phyloP scores from a whole-genome alignment of 2,329 filamentous ascomycete species.

The Scortechinia acanthostroma region DNA sequence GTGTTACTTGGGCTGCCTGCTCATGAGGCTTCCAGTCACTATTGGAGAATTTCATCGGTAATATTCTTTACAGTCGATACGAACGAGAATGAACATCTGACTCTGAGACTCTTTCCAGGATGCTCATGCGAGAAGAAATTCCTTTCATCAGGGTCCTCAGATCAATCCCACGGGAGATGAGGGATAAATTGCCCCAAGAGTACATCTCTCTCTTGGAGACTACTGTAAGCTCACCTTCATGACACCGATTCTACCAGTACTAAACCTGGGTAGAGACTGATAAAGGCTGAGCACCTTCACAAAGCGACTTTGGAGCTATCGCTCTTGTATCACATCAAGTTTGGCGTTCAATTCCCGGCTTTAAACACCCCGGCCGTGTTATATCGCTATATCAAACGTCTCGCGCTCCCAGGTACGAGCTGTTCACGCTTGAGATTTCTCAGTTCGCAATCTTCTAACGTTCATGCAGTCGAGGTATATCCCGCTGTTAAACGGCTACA shows the following conservation, averaged over 20 bases:
- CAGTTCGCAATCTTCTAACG: background rate
- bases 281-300: background rate
- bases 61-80: no score
- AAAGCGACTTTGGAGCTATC: background rate
- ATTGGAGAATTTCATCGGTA: background rate
- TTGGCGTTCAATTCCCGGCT: background rate
- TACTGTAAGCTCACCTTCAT: background rate
- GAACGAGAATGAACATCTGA: no score
- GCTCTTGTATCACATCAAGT: background rate
- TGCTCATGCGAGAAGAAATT: background rate
- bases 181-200: background rate
- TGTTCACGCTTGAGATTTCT: background rate
- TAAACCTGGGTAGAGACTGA: background rate
- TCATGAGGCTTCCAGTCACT: background rate
- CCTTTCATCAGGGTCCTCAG: background rate
- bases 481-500: conserved; percentile 46
- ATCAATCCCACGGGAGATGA: background rate
- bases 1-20: background rate
- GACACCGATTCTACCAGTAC: no score
- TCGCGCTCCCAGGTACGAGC: background rate
- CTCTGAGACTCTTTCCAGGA: background rate
- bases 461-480: conserved; percentile 52
- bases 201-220: background rate
- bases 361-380: background rate
- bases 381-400: background rate